A percentile compares a stretch with the other conserved stretches of the same genome.
Evolutionary conservation across 345 rosid genomes (phyloP).

Genomic region (Pugionium dolabratum): DNA sequence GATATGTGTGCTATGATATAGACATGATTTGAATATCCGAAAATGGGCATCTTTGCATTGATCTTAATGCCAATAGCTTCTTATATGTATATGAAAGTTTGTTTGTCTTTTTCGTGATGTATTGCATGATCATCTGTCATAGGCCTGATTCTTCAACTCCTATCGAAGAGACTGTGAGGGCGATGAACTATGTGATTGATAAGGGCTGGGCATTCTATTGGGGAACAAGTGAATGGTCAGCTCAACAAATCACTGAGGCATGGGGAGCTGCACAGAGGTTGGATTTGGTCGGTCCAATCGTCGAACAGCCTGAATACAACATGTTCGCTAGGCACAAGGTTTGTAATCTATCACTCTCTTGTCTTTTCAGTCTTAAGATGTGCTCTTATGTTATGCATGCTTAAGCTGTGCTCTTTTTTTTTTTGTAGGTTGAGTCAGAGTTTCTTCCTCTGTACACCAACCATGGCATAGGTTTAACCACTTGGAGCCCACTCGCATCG

Average conservation of each 20-base stretch:
- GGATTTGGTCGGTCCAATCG: slow-evolving; percentile 92
- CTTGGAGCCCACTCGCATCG: slow-evolving; percentile 99
- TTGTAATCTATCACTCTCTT: slow-evolving; percentile 5
- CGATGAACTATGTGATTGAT: slow-evolving; percentile 92
- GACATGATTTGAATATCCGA: not conserved
- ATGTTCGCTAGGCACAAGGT: slow-evolving; percentile 89
- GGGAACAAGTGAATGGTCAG: slow-evolving; percentile 99
- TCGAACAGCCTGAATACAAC: slow-evolving; percentile 98
- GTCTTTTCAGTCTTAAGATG: not conserved
- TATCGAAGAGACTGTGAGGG: slow-evolving; percentile 94
- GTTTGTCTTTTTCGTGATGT: slow-evolving; percentile 10
- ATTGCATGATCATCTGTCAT: slow-evolving; percentile 22
- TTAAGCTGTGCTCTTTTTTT: not conserved
- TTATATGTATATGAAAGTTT: slow-evolving; percentile 11
- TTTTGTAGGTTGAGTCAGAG: slow-evolving; percentile 83
- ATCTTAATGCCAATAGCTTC: not conserved
- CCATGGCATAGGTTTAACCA: slow-evolving; percentile 91
- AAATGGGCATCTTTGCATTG: slow-evolving; percentile 12
- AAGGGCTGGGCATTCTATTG: slow-evolving; percentile 99
- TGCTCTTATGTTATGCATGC: not conserved
- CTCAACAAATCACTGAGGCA: slow-evolving; percentile 97
- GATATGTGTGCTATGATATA: not conserved
- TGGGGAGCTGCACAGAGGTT: slow-evolving; percentile 85
- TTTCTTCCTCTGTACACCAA: slow-evolving; percentile 78
- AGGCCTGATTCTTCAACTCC: slow-evolving; percentile 92